Evolutionary conservation across 805 yeast genomes (phyloP).

Genomic region (Ogataea ganodermae): DNA sequence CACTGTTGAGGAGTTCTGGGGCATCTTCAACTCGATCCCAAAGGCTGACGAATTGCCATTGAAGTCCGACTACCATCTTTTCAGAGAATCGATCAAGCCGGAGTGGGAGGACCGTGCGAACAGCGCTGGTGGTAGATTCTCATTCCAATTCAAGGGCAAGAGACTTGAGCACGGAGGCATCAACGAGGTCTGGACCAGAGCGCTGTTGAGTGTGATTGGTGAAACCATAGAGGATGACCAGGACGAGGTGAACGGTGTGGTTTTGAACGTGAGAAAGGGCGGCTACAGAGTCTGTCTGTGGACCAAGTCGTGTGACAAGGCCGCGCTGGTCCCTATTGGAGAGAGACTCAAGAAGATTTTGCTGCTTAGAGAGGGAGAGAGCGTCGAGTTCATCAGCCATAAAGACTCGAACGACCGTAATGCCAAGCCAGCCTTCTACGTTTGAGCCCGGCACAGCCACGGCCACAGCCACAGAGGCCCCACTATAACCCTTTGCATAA

Average conservation of each 20-base stretch:
- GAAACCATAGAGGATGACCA: conserved; percentile 86
- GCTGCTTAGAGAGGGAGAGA: conserved; percentile 70
- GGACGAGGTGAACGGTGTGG: conserved; percentile 91
- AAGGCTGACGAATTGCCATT: conserved; percentile 87
- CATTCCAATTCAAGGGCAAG: conserved; percentile 69
- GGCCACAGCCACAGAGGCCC: background rate
- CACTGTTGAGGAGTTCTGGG: conserved; percentile 99
- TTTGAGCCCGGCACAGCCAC: conserved; percentile 5
- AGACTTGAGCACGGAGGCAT: conserved; percentile 48
- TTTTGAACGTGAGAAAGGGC: conserved; percentile 81
- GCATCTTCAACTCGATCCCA: conserved; percentile 91
- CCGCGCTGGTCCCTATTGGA: conserved; percentile 72
- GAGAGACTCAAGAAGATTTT: conserved; percentile 83
- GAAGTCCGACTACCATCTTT: conserved; percentile 92
- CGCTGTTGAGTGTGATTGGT: conserved; percentile 87
- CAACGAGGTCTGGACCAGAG: conserved; percentile 90
- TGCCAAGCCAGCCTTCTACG: conserved; percentile 31
- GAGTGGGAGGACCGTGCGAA: conserved; percentile 97
- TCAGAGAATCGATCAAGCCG: conserved; percentile 91
- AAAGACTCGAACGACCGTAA: conserved; percentile 43
- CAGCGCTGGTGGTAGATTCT: conserved; percentile 93
- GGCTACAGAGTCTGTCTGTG: conserved; percentile 87
- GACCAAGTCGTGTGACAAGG: conserved; percentile 79
- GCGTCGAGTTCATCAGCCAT: conserved; percentile 78
- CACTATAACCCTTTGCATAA: conserved; percentile 7